Evolutionary conservation across 768 basidiomycete species (phyloP).

Genomic region (Suillus subaureus): DNA sequence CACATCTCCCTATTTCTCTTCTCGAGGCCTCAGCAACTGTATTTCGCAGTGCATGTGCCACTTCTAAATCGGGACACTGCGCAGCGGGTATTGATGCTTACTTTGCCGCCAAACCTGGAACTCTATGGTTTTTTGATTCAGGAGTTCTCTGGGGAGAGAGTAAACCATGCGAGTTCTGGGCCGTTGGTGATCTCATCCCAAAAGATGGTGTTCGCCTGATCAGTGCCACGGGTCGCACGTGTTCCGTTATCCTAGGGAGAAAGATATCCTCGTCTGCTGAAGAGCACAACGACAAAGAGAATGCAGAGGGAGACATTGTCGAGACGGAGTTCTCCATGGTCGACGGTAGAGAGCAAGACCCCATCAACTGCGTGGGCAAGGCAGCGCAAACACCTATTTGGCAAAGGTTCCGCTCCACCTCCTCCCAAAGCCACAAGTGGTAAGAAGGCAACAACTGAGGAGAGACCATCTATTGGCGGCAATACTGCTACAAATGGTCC

Average conservation of each 20-base stretch:
- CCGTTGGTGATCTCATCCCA: constrained; percentile 56
- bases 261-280: constrained; percentile 19
- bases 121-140: constrained; percentile 67
- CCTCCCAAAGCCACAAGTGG: constrained; percentile 3
- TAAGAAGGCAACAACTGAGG: constrained; percentile 11
- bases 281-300: constrained; percentile 29
- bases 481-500: constrained; percentile 24
- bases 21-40: constrained; percentile 51
- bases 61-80: constrained; percentile 37
- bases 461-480: constrained; percentile 7
- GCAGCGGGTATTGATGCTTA: constrained; percentile 71
- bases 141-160: constrained; percentile 77
- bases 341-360: constrained; percentile 67
- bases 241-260: constrained; percentile 57
- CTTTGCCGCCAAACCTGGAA: constrained; percentile 70
- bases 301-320: constrained; percentile 46
- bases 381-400: constrained; percentile 57
- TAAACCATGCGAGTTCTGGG: constrained; percentile 80
- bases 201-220: constrained; percentile 56
- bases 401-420: constrained; percentile 24
- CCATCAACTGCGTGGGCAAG: constrained; percentile 70
- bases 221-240: constrained; percentile 68
- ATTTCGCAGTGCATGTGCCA: constrained; percentile 57
- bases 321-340: constrained; percentile 75
- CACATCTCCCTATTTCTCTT: constrained; percentile 44